Evolutionary conservation across 2,329 filamentous ascomycete species (phyloP), one percentile per base, ranked within the genome.

Genomic region (Beauveria bassiana): DNA sequence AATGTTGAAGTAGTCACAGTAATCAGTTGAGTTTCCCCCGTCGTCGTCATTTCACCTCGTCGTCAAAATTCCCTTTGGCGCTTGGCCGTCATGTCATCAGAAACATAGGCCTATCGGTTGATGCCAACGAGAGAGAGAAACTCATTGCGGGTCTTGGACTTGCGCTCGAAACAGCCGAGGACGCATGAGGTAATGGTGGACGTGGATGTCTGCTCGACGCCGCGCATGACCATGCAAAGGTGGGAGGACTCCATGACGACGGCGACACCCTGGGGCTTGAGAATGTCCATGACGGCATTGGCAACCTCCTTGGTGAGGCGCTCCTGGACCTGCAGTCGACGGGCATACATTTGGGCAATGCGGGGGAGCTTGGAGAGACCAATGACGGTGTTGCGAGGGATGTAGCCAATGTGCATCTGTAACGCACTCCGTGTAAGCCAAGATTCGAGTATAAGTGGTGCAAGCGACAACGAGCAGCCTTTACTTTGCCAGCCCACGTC

Each of bases 391-490:
- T 92, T 86, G 70, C 88, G 86, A 34, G 95, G 95, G 65, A 99
- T 98, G 76, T 99, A 99, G 62, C 93, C 95, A 68, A 99, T 98
- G 77, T 99, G 95, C 91, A 99, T 98, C 91, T 96, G 67, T 38
- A 42, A 51, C 50, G 59, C 43, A 60, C 18, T 52, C 6, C 55
- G 20, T 31, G 20, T n/a, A 5, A 46, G 12, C 18, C 18, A 40
- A 16, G 6, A 38, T 14, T 14, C 34, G 34, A 38, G 34, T 5
- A 16, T n/a, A 20, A 52, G 55, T 45, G 31, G 18, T 3, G 54
- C 24, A 45, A 28, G 47, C 2, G 43, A 16, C 14, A 26, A 8
- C 3, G 14, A 24, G 16, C 34, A 26, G 38, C 38, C 28, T n/a
- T 22, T 28, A n/a, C 16, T 18, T 7, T 7, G 52, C 16, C 9